Conservation (phyloP, 2,329 filamentous ascomycete species). For the Celoporthe dispersa region DNA sequence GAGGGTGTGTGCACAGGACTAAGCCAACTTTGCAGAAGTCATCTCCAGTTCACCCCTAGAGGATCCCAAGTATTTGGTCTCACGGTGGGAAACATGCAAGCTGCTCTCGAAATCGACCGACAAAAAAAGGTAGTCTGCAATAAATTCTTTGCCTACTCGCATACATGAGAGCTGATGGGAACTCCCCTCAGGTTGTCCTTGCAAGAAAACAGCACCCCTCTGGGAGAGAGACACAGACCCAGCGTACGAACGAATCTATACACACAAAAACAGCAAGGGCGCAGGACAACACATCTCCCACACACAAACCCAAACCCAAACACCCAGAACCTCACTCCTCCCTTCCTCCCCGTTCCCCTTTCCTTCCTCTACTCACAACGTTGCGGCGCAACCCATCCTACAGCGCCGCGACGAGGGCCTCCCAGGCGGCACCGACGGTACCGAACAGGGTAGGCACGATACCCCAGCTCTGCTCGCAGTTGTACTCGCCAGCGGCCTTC, state of each 20-base stretch:
- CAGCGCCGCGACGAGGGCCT: constrained; percentile 7
- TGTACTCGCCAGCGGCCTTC: constrained; percentile 73
- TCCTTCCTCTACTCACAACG: neutral
- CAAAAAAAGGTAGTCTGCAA: neutral
- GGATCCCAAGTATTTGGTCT: neutral
- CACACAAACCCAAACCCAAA: neutral
- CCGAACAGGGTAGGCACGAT: constrained; percentile 55
- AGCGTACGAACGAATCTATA: neutral
- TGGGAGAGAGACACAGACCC: neutral
- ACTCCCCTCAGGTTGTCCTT: neutral
- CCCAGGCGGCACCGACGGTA: constrained; percentile 16
- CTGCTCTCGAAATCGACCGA: neutral
- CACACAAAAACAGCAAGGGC: neutral
- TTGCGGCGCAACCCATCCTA: no score
- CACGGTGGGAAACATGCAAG: neutral
- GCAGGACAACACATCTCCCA: neutral
- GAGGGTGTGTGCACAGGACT: neutral
- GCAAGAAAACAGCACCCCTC: neutral
- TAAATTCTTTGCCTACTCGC: constrained; percentile 6
- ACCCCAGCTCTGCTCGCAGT: constrained; percentile 83
- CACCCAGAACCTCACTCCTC: neutral
- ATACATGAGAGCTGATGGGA: neutral
- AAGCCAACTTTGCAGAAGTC: no score
- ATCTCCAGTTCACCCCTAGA: no score
- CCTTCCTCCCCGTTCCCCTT: neutral